Evolutionary conservation across 179 eudicot genomes (phyloP).

Genomic region (Dionaea muscipula): DNA sequence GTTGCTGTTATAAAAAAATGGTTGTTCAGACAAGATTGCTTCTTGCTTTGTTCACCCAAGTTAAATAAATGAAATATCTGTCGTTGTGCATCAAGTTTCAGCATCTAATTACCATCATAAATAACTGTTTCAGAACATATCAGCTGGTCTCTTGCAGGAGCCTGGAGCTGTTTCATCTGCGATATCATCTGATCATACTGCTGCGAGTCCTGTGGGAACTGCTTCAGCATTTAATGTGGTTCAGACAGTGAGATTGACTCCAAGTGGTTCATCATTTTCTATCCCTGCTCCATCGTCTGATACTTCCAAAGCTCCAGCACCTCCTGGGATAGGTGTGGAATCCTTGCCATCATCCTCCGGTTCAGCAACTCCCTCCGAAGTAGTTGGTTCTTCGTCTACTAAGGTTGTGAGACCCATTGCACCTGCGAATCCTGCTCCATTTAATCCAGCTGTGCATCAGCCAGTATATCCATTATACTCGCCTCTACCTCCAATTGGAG

Average conservation of each 20-base stretch:
- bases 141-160: constrained; percentile 23
- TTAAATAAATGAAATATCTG: no score
- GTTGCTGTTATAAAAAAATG: no score
- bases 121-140: constrained; percentile 22
- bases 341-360: constrained; percentile 18
- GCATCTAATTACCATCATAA: background rate
- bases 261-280: constrained; percentile 30
- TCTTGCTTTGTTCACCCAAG: no score
- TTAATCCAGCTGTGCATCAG: constrained; percentile 36
- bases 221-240: constrained; percentile 23
- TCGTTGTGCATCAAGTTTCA: constrained; percentile 1
- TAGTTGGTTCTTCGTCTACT: constrained; percentile 24
- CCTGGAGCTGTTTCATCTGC: constrained; percentile 20
- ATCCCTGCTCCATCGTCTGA: constrained; percentile 28
- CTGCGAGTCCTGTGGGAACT: constrained; percentile 24
- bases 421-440: constrained; percentile 20
- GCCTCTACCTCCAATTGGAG: constrained; percentile 34
- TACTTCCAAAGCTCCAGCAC: constrained; percentile 20
- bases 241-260: constrained; percentile 19
- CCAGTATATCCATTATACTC: constrained; percentile 39
- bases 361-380: constrained; percentile 23
- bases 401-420: constrained; percentile 21
- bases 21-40: no score
- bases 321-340: constrained; percentile 32
- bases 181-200: constrained; percentile 21